Base-by-base conservation (phyloP, 1,284 basidiomycete genomes). In the Lentinus polychrous region DNA sequence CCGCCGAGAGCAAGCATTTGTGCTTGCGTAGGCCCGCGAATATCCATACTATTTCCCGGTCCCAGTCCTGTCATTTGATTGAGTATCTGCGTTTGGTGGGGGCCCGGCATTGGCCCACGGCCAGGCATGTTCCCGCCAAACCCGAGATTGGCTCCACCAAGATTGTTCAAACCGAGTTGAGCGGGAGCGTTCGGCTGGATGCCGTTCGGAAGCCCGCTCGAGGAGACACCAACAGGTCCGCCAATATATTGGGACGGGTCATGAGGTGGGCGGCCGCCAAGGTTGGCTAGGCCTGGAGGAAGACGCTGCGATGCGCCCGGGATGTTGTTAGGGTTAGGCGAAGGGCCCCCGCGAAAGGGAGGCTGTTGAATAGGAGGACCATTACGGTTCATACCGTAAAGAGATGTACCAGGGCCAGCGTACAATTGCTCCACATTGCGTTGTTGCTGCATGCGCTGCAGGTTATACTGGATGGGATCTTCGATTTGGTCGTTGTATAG, bases 211-310 rank as follows among this genome's bases (percentile, higher is more conserved):
- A 78, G 55, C 8, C 66, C 66, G 24, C 68, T 68, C 23, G 68
- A 68, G 34, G 74, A 68, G 32, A 78, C 62, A 40, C 75, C 75
- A 49, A 69, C 59, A 49, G 72, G 70, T 50, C 76, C 63, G 23
- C 74, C 76, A 37, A 84, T 59, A 58, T 81, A 84, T 55, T 86
- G 86, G 20, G 73, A 72, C 24, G 83, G 78, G 45, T 89, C 87
- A 58, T 88, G 86, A 6, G 86, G 86, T 23, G 86, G 86, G 7
- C 86, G 78, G 36, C 78, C 85, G 33, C 86, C 86, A 23, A 89
- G 75, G 58, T 88, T 88, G n/a, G 86, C 86, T 37, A 90, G 69
- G 27, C 86, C 86, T n/a, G 85, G 85, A 17, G 86, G 86, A 34
- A 90, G 65, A 43, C 85, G 78, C 60, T 87, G 76, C 46, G 57